Percentiles rank a stretch among this genome's conserved stretches.
phyloP scores from a whole-genome alignment of 805 yeast species.

The Myxozyma melibiosi region DNA sequence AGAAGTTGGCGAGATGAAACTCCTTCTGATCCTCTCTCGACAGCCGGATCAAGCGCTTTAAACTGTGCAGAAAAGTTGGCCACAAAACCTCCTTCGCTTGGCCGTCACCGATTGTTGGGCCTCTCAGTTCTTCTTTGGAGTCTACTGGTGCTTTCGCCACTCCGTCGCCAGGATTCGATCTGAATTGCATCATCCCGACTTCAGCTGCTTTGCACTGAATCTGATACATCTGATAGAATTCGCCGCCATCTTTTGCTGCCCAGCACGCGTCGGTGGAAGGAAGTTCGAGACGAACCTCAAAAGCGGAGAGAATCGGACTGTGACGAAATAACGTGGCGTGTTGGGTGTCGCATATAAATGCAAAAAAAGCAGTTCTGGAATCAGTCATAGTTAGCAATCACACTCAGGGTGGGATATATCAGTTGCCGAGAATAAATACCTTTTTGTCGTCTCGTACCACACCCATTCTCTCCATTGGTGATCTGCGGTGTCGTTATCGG shows the following conservation, averaged over 20 bases:
- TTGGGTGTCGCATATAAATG: conserved; percentile 49
- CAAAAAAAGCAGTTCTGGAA: conserved; percentile 46
- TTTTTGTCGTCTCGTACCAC: conserved; percentile 49
- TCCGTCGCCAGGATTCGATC: neutral
- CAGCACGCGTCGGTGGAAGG: conserved; percentile 53
- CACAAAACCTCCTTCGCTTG: conserved; percentile 12
- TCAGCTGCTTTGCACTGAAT: conserved; percentile 22
- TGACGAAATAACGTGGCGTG: conserved; percentile 44
- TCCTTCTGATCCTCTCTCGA: conserved; percentile 25
- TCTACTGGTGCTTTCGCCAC: neutral
- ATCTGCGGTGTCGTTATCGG: conserved; percentile 27
- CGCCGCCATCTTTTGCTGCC: conserved; percentile 41
- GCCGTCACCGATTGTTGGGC: neutral
- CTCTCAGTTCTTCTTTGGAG: neutral
- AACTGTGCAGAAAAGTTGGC: conserved; percentile 30
- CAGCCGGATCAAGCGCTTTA: conserved; percentile 29
- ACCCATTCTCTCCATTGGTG: conserved; percentile 52
- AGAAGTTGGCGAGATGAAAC: conserved; percentile 27
- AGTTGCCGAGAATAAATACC: conserved; percentile 10
- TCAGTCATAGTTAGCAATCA: neutral
- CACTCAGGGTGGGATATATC: neutral
- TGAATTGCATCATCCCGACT: conserved; percentile 14
- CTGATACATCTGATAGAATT: conserved; percentile 24
- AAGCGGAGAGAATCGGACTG: conserved; percentile 45
- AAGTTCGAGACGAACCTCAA: conserved; percentile 50